Conservation (phyloP, 495 filamentous ascomycete genomes). For the Tuber aestivum region DNA sequence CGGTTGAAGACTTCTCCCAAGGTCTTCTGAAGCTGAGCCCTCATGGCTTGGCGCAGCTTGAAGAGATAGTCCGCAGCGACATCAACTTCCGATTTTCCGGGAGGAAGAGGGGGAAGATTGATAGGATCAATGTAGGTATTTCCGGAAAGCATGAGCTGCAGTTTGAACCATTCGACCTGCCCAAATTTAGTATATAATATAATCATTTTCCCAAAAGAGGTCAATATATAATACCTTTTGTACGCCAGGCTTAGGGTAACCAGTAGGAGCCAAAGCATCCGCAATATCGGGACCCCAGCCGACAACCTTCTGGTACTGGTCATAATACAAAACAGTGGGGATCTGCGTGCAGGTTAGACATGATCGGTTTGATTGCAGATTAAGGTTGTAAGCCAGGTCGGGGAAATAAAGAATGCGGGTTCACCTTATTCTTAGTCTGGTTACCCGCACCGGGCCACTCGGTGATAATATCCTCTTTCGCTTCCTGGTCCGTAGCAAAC, state of each 20-base stretch:
- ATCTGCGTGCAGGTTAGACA: conserved; percentile 49
- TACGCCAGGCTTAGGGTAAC: conserved; percentile 71
- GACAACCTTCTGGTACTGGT: conserved; percentile 75
- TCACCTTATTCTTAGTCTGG: conserved; percentile 69
- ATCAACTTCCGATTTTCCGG: conserved; percentile 74
- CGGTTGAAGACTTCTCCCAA: conserved; percentile 70
- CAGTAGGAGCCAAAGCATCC: conserved; percentile 69
- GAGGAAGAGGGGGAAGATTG: conserved; percentile 69
- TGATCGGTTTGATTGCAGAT: conserved; percentile 2
- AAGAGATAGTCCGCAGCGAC: conserved; percentile 75
- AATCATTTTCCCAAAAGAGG: neutral
- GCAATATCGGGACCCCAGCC: conserved; percentile 78
- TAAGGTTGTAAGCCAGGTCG: neutral
- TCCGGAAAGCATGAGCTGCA: conserved; percentile 72
- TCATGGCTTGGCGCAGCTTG: conserved; percentile 71
- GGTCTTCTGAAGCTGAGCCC: conserved; percentile 67
- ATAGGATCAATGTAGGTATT: conserved; percentile 79
- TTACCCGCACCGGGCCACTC: conserved; percentile 75
- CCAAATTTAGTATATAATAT: neutral
- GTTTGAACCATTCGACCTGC: conserved; percentile 75
- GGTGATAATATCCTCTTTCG: conserved; percentile 71
- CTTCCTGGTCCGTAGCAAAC: conserved; percentile 71
- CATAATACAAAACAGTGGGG: conserved; percentile 74
- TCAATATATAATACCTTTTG: conserved; percentile 51
- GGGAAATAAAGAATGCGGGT: neutral